Evolutionary conservation across 164 flowering plant genomes (phyloP).

Genomic region (Litsea cubeba): DNA sequence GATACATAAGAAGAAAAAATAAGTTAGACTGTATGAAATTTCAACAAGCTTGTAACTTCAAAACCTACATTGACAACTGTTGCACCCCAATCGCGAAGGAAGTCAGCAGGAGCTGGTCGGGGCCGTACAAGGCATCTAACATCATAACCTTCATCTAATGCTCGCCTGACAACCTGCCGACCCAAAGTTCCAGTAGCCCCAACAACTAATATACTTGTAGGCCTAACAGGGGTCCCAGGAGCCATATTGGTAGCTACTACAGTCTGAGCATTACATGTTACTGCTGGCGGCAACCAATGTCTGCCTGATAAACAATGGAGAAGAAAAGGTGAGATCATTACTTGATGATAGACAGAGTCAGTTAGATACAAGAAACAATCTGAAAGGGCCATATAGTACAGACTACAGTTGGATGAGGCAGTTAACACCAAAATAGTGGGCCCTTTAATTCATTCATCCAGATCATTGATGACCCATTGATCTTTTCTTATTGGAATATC

Average conservation of each 20-base stretch:
- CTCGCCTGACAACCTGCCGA: slow-evolving; percentile 86
- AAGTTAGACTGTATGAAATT: not conserved
- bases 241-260: slow-evolving; percentile 53
- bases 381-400: not conserved
- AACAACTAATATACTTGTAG: slow-evolving; percentile 83
- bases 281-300: slow-evolving; percentile 10
- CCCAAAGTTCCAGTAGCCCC: slow-evolving; percentile 99
- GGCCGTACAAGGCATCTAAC: slow-evolving; percentile 96
- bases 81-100: slow-evolving; percentile 99
- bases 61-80: slow-evolving; percentile 81
- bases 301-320: slow-evolving; percentile 27
- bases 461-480: too few relatives aligned
- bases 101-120: slow-evolving; percentile 95
- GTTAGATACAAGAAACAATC: not conserved
- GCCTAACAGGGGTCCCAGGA: slow-evolving; percentile 92
- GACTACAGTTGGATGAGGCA: too few relatives aligned
- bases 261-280: slow-evolving; percentile 41
- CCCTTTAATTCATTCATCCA: too few relatives aligned
- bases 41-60: not conserved
- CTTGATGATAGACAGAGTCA: not conserved
- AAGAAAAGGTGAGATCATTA: not conserved
- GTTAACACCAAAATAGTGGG: too few relatives aligned
- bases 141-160: slow-evolving; percentile 94
- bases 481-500: too few relatives aligned
- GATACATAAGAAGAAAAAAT: not conserved